Evolutionary conservation across 1,284 basidiomycete genomes (phyloP), one percentile per base, ranked within the genome.

Genomic region (Marasmius oreades): DNA sequence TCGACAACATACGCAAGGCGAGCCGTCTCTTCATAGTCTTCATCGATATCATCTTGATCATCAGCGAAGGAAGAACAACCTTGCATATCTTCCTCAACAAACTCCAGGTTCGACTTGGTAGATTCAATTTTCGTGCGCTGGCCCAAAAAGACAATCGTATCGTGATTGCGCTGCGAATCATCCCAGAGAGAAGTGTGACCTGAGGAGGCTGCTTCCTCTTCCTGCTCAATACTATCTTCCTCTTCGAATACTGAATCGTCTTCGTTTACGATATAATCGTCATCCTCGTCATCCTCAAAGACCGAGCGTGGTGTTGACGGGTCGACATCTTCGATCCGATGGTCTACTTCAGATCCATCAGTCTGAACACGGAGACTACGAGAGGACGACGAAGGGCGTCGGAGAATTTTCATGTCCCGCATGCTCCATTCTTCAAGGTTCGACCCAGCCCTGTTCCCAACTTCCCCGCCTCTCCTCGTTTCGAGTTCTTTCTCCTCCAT

Each of bases 1-100:
- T 48, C 46, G n/a, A n/a, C n/a, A 14, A 76, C 66, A 61, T 77
- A 77, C 1, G 73, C 73, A 26, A 76, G 61, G 43, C 68, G 67
- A 8, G 71, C 70, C 1, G 73, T 73, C 16, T 59, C 55, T 51
- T 58, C 67, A 54, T 61, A 36, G 31, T 59, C 51, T 31, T 66
- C 64, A n/a, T 62, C 63, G 23, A n/a, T n/a, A n/a, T n/a, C n/a
- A n/a, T 55, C 56, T 2, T 60, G 56, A 44, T 60, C 34, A 58
- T 10, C 11, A 54, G 55, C 22, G 56, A 56, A 26, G 58, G 48
- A 50, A 8, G 53, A 52, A 24, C 44, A 43, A 37, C 46, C 59
- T n/a, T 52, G 42, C 34, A 58, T 20, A 6, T 58, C 56, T 4
- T 58, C 57, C 20, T 51, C 48, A 12, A 51, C 39, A 34, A 56